Percentiles rank a stretch among this genome's conserved stretches.
Conservation (phyloP, 192 early-diverging fungal genomes). For the Borealophlyctis nickersoniae region DNA sequence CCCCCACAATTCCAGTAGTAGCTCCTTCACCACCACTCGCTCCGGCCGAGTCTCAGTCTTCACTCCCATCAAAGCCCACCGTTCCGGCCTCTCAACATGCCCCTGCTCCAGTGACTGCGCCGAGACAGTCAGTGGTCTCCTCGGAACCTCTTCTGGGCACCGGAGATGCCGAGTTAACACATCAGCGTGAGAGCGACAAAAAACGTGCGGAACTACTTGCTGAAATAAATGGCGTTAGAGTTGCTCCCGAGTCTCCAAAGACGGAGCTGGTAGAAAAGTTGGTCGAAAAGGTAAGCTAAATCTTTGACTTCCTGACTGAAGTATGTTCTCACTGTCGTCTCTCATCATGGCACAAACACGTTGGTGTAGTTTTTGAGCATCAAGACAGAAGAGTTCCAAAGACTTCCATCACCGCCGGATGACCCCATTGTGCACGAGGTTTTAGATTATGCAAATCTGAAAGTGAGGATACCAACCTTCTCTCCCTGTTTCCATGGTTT, state of each 20-base stretch:
- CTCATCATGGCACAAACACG: neutral
- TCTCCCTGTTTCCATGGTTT: neutral
- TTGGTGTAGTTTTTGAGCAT: slow-evolving; percentile 14
- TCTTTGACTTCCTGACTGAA: neutral
- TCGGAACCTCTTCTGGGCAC: too few relatives aligned
- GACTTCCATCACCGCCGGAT: slow-evolving; percentile 12
- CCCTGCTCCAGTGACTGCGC: too few relatives aligned
- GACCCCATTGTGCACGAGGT: slow-evolving; percentile 35
- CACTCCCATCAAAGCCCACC: too few relatives aligned
- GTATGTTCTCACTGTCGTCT: neutral
- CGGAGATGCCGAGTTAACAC: too few relatives aligned
- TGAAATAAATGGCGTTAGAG: neutral
- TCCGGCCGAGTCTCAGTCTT: too few relatives aligned
- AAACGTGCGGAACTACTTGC: neutral
- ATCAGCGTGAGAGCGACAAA: neutral
- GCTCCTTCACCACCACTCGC: too few relatives aligned
- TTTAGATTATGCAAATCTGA: slow-evolving; percentile 27
- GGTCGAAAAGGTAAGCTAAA: slow-evolving; percentile 1
- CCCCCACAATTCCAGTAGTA: too few relatives aligned
- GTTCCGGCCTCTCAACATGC: too few relatives aligned
- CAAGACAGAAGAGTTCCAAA: slow-evolving; percentile 6
- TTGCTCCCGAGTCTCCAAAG: neutral
- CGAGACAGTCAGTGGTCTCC: too few relatives aligned
- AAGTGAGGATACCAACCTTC: slow-evolving; percentile 15
- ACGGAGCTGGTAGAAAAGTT: neutral